Conservation (phyloP, 139 green algal genomes). For the Asterochloris sp. region DNA sequence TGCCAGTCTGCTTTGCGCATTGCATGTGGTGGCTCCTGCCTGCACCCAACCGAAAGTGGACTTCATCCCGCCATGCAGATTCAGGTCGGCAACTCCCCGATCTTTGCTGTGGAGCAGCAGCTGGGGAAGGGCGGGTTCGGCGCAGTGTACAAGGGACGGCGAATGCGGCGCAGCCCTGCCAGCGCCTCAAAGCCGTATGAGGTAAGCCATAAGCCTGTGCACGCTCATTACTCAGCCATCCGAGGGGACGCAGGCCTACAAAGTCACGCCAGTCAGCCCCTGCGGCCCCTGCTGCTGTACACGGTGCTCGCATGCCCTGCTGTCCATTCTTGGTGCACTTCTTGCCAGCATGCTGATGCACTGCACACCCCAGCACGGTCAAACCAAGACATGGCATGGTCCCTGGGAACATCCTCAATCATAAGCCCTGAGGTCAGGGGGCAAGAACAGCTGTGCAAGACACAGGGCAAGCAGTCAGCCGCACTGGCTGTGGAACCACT, state of each 20-base stretch:
- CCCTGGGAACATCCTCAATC: no score
- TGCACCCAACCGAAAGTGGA: not conserved
- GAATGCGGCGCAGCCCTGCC: constrained; percentile 48
- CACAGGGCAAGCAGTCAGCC: no score
- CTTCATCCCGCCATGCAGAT: constrained; percentile 47
- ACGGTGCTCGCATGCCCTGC: no score
- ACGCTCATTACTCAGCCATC: not conserved
- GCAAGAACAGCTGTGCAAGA: no score
- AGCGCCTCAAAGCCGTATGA: constrained; percentile 50
- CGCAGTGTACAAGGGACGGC: constrained; percentile 80
- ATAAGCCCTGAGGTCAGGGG: no score
- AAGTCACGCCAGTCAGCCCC: not conserved
- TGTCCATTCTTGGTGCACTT: no score
- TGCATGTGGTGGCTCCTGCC: no score
- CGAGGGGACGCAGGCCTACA: not conserved
- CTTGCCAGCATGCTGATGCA: not conserved
- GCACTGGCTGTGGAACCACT: no score
- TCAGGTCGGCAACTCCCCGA: constrained; percentile 68
- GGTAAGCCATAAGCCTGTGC: constrained; percentile 3
- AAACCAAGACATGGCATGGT: not conserved
- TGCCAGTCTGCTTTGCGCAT: no score
- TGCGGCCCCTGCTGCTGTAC: not conserved
- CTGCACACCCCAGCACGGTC: not conserved
- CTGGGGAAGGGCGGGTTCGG: constrained; percentile 91
- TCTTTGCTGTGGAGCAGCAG: constrained; percentile 77